A percentile compares a stretch with the other conserved stretches of the same genome.
These are phyloP conservation scores for Ganoderma leucocontextum DNA, from an alignment of 1,284 basidiomycete species.

Conservation along the genomic window DNA sequence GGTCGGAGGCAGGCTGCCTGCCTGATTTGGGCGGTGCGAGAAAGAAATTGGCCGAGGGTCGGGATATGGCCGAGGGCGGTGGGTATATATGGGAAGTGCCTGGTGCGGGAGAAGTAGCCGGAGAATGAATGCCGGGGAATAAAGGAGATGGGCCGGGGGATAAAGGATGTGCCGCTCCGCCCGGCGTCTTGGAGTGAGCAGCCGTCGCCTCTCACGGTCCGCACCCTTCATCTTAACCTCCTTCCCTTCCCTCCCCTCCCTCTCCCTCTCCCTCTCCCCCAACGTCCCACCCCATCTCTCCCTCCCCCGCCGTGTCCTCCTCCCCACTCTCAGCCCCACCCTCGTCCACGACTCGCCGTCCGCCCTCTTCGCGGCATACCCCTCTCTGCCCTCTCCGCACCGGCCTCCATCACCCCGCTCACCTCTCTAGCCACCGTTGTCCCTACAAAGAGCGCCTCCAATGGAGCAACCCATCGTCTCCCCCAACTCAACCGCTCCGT, in stretches of 20 bases:
- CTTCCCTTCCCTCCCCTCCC: conserved; percentile 23
- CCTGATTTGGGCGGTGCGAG: conserved; percentile 25
- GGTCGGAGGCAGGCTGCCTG: conserved; percentile 6
- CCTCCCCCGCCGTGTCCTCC: conserved; percentile 10
- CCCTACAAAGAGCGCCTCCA: conserved; percentile 9
- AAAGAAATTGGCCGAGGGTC: conserved; percentile 22
- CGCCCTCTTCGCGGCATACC: background rate
- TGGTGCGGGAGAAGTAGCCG: conserved; percentile 29
- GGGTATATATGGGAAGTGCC: conserved; percentile 9
- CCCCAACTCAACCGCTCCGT: conserved; percentile 25
- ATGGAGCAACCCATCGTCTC: conserved; percentile 30
- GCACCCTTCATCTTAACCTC: conserved; percentile 25
- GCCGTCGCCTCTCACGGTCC: conserved; percentile 15
- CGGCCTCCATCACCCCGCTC: conserved; percentile 18
- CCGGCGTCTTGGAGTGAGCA: conserved; percentile 14
- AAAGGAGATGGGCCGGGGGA: conserved; percentile 18
- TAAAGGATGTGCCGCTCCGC: conserved; percentile 1
- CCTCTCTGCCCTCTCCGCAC: conserved; percentile 3
- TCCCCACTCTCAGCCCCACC: conserved; percentile 8
- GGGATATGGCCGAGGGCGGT: conserved; percentile 6
- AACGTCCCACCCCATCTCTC: conserved; percentile 12
- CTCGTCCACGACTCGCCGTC: background rate
- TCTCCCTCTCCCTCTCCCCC: conserved; percentile 40
- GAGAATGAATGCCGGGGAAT: conserved; percentile 33
- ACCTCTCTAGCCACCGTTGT: conserved; percentile 27